A percentile compares a stretch with the other conserved stretches of the same genome.
Evolutionary conservation across 257 asterid genomes (phyloP).

Genomic region (Salvia miltiorrhiza): DNA sequence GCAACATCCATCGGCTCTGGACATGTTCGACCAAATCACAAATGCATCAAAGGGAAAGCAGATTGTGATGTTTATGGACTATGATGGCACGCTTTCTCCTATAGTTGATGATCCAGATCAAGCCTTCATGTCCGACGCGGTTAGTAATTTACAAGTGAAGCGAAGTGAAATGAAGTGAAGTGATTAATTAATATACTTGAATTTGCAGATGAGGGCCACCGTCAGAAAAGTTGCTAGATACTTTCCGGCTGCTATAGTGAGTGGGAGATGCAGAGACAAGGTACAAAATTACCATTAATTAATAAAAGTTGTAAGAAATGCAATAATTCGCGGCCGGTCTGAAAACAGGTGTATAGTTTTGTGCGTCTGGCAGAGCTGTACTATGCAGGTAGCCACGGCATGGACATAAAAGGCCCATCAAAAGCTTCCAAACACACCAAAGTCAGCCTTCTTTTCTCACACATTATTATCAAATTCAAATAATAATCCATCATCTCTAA

Average conservation of each 20-base stretch:
- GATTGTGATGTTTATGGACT: constrained; percentile 88
- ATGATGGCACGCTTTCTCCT: constrained; percentile 96
- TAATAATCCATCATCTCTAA: too few relatives aligned
- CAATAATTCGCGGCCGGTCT: too few relatives aligned
- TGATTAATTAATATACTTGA: too few relatives aligned
- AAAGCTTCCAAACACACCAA: constrained; percentile 65
- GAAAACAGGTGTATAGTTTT: constrained; percentile 65
- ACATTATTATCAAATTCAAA: too few relatives aligned
- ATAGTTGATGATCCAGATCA: constrained; percentile 90
- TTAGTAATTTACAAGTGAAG: too few relatives aligned
- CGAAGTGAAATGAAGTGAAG: too few relatives aligned
- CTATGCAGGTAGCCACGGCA: constrained; percentile 99
- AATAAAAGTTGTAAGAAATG: too few relatives aligned
- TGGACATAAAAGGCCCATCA: constrained; percentile 98
- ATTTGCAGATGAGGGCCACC: constrained; percentile 69
- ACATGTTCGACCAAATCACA: constrained; percentile 76
- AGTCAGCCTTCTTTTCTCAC: constrained; percentile 26
- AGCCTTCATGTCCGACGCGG: constrained; percentile 92
- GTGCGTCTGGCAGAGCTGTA: constrained; percentile 90
- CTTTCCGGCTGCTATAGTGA: constrained; percentile 85
- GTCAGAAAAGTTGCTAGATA: constrained; percentile 67
- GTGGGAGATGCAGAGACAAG: constrained; percentile 81
- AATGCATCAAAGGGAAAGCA: constrained; percentile 86
- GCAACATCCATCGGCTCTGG: constrained; percentile 84
- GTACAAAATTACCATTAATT: constrained; percentile 4